Percentiles rank a stretch among this genome's conserved stretches.
Conservation (phyloP, 1,284 basidiomycete genomes). For the Ustilago shanxiensis region DNA sequence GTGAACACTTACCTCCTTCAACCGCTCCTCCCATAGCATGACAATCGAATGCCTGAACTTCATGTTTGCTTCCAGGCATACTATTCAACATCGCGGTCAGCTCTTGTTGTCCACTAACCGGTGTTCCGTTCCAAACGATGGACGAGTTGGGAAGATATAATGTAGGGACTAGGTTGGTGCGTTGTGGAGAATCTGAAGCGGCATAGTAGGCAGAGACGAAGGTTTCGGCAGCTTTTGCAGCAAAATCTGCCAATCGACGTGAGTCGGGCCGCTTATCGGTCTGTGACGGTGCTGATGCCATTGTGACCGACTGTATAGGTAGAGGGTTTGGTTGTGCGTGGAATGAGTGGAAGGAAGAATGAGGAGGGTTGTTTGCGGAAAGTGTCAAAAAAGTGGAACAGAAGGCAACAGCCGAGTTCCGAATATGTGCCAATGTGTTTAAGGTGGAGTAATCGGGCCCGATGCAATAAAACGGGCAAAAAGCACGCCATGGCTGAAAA, state of each 20-base stretch:
- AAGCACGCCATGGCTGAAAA: conserved; percentile 35
- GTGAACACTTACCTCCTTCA: conserved; percentile 44
- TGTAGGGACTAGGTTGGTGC: conserved; percentile 61
- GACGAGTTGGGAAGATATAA: conserved; percentile 64
- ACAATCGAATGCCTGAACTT: conserved; percentile 66
- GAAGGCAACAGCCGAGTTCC: conserved; percentile 20
- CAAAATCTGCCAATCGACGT: conserved; percentile 55
- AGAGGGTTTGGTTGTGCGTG: background rate
- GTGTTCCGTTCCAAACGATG: conserved; percentile 69
- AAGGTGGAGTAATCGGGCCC: conserved; percentile 1
- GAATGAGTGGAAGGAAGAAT: background rate
- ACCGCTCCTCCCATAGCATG: conserved; percentile 62
- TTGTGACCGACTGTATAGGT: background rate
- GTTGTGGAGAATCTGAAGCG: conserved; percentile 67
- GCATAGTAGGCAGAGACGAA: conserved; percentile 69
- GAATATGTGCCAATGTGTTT: background rate
- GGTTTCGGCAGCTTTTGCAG: conserved; percentile 65
- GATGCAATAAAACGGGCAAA: background rate
- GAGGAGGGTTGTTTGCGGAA: background rate
- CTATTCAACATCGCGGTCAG: conserved; percentile 59
- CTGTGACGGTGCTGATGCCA: background rate
- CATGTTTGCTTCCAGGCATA: conserved; percentile 67
- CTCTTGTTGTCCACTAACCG: conserved; percentile 63
- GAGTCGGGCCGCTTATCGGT: conserved; percentile 36
- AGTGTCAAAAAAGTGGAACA: background rate